Percentiles rank a stretch among this genome's conserved stretches.
These are phyloP conservation scores for Solanum piurae DNA, from an alignment of 257 asterid species.

Conservation along the genomic window DNA sequence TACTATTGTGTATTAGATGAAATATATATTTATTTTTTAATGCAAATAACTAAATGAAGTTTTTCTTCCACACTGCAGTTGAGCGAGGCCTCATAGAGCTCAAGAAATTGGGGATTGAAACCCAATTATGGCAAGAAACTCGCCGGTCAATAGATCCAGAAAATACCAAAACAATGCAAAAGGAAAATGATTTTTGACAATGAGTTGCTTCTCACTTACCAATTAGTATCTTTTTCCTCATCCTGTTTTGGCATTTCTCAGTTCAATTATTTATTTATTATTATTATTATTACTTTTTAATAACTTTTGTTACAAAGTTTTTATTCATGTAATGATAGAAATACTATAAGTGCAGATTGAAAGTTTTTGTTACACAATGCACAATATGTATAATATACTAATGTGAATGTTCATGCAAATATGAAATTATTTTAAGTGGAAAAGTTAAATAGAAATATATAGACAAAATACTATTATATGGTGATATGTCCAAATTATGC, in stretches of 20 bases:
- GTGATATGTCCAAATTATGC: background rate
- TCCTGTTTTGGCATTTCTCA: background rate
- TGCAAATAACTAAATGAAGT: background rate
- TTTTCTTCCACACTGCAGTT: conserved; percentile 25
- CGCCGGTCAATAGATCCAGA: conserved; percentile 56
- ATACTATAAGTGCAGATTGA: background rate
- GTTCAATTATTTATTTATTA: background rate
- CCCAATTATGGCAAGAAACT: conserved; percentile 74
- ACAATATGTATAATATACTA: background rate
- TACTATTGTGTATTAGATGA: background rate
- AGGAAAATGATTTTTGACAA: conserved; percentile 37
- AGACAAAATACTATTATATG: background rate
- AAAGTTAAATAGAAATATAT: too few relatives aligned
- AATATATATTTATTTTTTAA: background rate
- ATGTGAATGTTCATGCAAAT: background rate
- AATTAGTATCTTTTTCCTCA: background rate
- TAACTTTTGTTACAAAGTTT: background rate
- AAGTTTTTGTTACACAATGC: background rate
- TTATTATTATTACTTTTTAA: background rate
- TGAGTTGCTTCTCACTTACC: conserved; percentile 4
- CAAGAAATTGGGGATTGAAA: conserved; percentile 68
- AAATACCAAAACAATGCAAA: conserved; percentile 32
- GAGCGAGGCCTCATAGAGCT: conserved; percentile 85
- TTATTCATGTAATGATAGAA: background rate
- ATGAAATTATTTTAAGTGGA: background rate